Conservation (phyloP, 305 asterid genomes). For the Fraxinus albicans region DNA sequence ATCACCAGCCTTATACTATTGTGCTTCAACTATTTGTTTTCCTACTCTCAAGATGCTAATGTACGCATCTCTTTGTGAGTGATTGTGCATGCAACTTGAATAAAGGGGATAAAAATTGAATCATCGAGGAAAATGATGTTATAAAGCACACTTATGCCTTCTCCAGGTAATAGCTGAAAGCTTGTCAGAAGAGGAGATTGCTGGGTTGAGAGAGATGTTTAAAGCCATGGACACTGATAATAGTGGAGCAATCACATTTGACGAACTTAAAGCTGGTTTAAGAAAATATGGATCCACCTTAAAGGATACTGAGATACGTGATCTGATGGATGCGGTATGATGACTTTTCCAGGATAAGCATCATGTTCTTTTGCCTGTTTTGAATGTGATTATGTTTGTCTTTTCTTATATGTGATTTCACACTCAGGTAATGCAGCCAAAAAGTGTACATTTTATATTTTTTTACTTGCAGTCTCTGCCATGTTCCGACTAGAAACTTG, state of each 20-base stretch:
- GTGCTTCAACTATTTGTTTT: neutral
- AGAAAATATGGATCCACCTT: slow-evolving; percentile 92
- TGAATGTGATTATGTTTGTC: slow-evolving; percentile 15
- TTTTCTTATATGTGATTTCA: neutral
- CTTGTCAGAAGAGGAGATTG: slow-evolving; percentile 97
- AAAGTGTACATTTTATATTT: neutral
- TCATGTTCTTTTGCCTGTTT: slow-evolving; percentile 16
- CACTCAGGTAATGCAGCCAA: neutral
- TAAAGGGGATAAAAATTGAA: slow-evolving; percentile 11
- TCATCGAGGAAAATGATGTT: neutral
- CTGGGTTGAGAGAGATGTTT: slow-evolving; percentile 93
- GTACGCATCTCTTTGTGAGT: neutral
- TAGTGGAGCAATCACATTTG: slow-evolving; percentile 92
- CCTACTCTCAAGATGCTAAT: neutral
- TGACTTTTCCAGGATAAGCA: slow-evolving; percentile 17
- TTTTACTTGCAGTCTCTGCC: neutral
- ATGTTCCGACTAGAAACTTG: neutral
- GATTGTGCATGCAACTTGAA: neutral
- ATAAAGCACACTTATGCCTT: slow-evolving; percentile 19
- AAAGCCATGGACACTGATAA: slow-evolving; percentile 92
- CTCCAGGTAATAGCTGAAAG: slow-evolving; percentile 93
- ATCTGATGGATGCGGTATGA: slow-evolving; percentile 96
- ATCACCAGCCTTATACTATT: neutral
- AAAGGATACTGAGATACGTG: slow-evolving; percentile 89
- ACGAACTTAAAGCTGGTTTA: slow-evolving; percentile 92